phyloP scores from a whole-genome alignment of 345 rosid genomes.

The Aquilaria yunnanensis region DNA sequence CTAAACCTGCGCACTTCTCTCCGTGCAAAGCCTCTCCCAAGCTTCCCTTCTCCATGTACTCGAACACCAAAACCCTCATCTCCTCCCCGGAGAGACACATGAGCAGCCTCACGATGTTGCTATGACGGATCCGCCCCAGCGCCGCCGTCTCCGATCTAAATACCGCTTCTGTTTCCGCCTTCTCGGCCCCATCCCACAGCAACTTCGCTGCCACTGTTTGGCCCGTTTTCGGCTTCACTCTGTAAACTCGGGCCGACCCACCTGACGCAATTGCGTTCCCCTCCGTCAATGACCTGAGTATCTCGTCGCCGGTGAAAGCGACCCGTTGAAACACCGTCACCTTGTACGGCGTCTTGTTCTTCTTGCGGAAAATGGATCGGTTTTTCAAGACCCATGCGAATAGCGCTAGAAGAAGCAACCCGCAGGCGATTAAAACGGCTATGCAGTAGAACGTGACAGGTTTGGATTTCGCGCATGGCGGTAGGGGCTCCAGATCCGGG shows the following conservation, averaged over 20 bases:
- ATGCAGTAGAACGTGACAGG: conserved; percentile 20
- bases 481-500: conserved; percentile 34
- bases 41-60: conserved; percentile 75
- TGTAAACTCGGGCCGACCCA: conserved; percentile 61
- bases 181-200: conserved; percentile 28
- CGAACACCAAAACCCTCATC: conserved; percentile 45
- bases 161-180: conserved; percentile 24
- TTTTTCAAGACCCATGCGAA: conserved; percentile 36
- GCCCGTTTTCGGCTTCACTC: conserved; percentile 42
- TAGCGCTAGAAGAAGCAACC: conserved; percentile 28
- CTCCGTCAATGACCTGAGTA: conserved; percentile 33
- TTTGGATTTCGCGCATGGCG: conserved; percentile 33
- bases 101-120: conserved; percentile 53
- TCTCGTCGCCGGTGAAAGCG: conserved; percentile 37
- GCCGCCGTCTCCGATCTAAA: conserved; percentile 58
- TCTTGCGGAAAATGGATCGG: conserved; percentile 21
- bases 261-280: conserved; percentile 57
- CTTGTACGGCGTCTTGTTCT: conserved; percentile 26
- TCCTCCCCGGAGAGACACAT: conserved; percentile 44
- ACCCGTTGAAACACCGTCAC: conserved; percentile 56
- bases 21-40: conserved; percentile 60
- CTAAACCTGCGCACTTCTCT: conserved; percentile 20
- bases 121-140: conserved; percentile 55
- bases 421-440: conserved; percentile 24
- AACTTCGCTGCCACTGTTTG: conserved; percentile 62